Base-by-base conservation (phyloP, 2,329 filamentous ascomycete species). In the Diaporthe citriasiana region DNA sequence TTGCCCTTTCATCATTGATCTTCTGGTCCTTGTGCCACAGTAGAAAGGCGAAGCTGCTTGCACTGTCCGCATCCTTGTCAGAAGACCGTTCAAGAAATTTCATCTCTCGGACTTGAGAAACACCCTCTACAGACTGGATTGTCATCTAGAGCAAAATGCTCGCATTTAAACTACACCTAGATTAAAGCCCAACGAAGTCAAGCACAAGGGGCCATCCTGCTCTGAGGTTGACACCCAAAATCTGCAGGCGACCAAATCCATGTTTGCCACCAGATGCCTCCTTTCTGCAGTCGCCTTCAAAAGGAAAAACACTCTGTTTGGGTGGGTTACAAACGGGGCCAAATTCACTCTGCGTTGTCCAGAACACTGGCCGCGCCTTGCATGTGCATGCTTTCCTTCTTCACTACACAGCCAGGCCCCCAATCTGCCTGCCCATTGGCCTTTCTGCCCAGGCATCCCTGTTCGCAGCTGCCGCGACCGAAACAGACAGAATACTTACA, bases 1-100 rank as follows among this genome's bases (percentile, higher is more conserved):
- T 9, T 66, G 8, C 42, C 7, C 40, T 66, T 66, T 25, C 12
- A 33, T 33, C 60, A 66, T 51, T 17, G 30, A 33, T 22, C 42
- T 9, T 50, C 22, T 50, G 13, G 42, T 25, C 22, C 19, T 35
- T 35, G 45, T 50, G 6, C 42, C 42, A 51, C 63, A 66, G 45
- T 51, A 66, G 15, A 51, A 51, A 22, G 25, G 15, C 25, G 4
- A n/a, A 6, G 22, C 30, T 66, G 63, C 45, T 66, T 66, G 63
- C 63, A 53, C 45, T 51, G 45, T 66, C 30, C 30, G 22, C 63
- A 51, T 51, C 63, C 63, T 51, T 51, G 63, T 51, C 63, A 27
- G 25, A 17, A 66, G 45, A 51, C 22, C 4, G 13, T 25, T 47
- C 45, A 50, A 25, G 30, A 51, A 35, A 38, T 25, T 66, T 50